phyloP scores from a whole-genome alignment of 768 basidiomycete genomes.

The Tubosaeta sp. region DNA sequence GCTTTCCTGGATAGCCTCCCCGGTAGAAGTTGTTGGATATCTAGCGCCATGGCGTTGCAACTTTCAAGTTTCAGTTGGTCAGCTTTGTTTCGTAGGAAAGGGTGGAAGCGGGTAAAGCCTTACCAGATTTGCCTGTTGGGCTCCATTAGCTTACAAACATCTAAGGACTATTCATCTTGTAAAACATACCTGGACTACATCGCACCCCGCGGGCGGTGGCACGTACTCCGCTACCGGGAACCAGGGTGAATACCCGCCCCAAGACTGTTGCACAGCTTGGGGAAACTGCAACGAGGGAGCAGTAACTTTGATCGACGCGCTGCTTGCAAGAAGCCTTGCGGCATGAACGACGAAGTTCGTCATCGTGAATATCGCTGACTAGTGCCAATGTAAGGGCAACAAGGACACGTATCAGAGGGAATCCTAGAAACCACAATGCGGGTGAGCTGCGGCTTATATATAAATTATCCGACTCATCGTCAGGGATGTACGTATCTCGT shows the following conservation, averaged over 20 bases:
- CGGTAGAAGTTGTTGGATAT: slow-evolving; percentile 53
- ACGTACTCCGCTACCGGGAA: slow-evolving; percentile 42
- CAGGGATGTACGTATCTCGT: too few relatives aligned
- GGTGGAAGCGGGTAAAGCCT: not conserved
- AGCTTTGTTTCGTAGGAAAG: not conserved
- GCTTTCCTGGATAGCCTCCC: slow-evolving; percentile 38
- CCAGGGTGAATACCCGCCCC: slow-evolving; percentile 61
- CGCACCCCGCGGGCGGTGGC: slow-evolving; percentile 42
- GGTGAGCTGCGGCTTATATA: too few relatives aligned
- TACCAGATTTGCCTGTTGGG: slow-evolving; percentile 16
- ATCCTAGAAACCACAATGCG: not conserved
- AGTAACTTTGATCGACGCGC: slow-evolving; percentile 1
- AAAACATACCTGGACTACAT: slow-evolving; percentile 46
- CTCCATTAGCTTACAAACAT: not conserved
- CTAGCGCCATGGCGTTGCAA: slow-evolving; percentile 77
- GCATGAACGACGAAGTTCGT: not conserved
- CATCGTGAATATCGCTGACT: not conserved
- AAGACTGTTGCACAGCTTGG: slow-evolving; percentile 28
- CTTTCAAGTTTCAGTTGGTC: slow-evolving; percentile 32
- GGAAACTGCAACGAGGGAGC: slow-evolving; percentile 8
- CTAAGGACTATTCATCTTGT: not conserved
- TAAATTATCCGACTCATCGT: too few relatives aligned
- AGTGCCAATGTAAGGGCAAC: too few relatives aligned
- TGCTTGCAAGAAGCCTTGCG: not conserved
- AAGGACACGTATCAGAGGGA: too few relatives aligned